These are phyloP conservation scores for Periconia macrospinosa DNA, from an alignment of 2,329 filamentous ascomycete species.

Conservation along the genomic window DNA sequence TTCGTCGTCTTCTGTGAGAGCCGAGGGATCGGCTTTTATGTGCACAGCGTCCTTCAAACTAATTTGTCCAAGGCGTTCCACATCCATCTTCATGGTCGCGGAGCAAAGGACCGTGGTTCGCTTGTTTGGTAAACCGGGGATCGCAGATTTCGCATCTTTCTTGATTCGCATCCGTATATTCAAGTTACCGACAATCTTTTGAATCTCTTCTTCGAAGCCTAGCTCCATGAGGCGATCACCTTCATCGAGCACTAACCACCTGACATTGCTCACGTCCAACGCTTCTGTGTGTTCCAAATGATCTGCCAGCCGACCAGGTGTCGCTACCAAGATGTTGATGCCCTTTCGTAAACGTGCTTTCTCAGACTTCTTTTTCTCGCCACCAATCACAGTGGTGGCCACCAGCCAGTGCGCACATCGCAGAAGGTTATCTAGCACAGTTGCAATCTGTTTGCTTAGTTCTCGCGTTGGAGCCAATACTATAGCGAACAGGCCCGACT, in stretches of 20 bases:
- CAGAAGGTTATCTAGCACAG: slow-evolving; percentile 81
- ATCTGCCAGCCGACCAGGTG: slow-evolving; percentile 86
- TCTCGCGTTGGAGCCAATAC: slow-evolving; percentile 93
- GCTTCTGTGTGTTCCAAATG: slow-evolving; percentile 91
- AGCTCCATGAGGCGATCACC: slow-evolving; percentile 98
- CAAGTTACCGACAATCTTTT: slow-evolving; percentile 80
- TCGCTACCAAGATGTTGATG: slow-evolving; percentile 93
- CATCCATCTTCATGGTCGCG: slow-evolving; percentile 96
- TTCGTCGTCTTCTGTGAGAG: slow-evolving; percentile 53
- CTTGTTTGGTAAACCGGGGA: slow-evolving; percentile 69
- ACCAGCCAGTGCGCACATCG: slow-evolving; percentile 94
- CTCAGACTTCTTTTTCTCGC: slow-evolving; percentile 76
- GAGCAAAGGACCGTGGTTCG: slow-evolving; percentile 90
- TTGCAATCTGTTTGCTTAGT: slow-evolving; percentile 88
- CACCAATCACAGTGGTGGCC: slow-evolving; percentile 78
- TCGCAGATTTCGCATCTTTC: slow-evolving; percentile 62
- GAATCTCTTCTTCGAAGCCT: slow-evolving; percentile 92
- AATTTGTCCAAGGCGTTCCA: slow-evolving; percentile 90
- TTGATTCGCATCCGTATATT: slow-evolving; percentile 64
- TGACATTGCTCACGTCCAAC: slow-evolving; percentile 81
- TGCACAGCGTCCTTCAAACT: slow-evolving; percentile 91
- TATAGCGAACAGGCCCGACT: slow-evolving; percentile 90
- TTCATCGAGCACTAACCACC: slow-evolving; percentile 94
- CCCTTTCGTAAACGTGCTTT: slow-evolving; percentile 94
- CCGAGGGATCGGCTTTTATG: slow-evolving; percentile 67